Base-by-base conservation (phyloP, 2,329 filamentous ascomycete species). In the Colletotrichum liaoningense region DNA sequence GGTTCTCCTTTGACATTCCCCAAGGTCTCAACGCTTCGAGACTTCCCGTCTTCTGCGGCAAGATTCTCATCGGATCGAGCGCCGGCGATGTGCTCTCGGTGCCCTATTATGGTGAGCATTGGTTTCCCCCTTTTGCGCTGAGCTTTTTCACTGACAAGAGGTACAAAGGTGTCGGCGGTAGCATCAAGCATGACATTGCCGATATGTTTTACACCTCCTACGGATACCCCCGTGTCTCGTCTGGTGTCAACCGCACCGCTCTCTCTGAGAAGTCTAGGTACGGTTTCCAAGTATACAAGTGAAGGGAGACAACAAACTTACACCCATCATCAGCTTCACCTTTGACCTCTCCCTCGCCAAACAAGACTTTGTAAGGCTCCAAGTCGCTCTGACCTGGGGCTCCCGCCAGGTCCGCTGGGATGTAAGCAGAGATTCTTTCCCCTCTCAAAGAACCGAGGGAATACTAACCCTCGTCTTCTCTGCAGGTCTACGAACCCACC, bases 11-110 rank as follows among this genome's bases (percentile, higher is more conserved):
- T 33, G 63, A 76, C 52, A 28, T 69, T 1, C 81, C 81, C 0
- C 52, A 67, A 30, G 76, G 79, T 2, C 75, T 82, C 3, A 77
- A 81, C 65, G 55, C 76, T 3, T 73, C 75, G 8, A 79, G 75
- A 38, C 67, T 82, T n/a, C 81, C 80, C 3, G 75, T 82, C 8
- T 82, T 81, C 69, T 79, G 79, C 46, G 81, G 81, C 33, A 81
- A 81, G 74, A 76, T 83, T 24, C 74, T 82, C 35, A 79, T 82
- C 71, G 79, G 77, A 30, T 77, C 78, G 55, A 76, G 77, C 67
- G 81, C 81, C 52, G 79, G 78, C 12, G 80, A 83, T 49, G 75
- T 78, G 11, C 78, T 82, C n/a, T 79, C 78, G 6, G 76, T 82
- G 49, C 81, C 81, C 7, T 82, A 83, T 60, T 77, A 79, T 24